Evolutionary conservation across 1,139 yeast species (phyloP), one percentile per base, ranked within the genome.

Genomic region (Diutina rugosa): DNA sequence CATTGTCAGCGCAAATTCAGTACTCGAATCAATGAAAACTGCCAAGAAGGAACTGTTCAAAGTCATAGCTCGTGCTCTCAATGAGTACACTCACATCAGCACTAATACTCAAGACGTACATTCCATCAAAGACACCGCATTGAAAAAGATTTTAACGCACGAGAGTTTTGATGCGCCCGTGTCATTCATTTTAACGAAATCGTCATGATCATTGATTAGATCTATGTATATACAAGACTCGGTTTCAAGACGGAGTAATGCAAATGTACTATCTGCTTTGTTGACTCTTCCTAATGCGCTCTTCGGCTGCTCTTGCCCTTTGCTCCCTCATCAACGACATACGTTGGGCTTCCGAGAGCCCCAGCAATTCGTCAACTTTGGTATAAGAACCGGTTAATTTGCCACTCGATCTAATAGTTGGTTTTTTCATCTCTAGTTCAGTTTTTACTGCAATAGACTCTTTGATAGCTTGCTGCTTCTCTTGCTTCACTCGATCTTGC

Each of bases 221-320:
- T 45, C 6, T n/a, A n/a, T n/a, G 5, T 16, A 16, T 45, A n/a
- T 16, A 18, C 12, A 18, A 10, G 26, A 16, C 16, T 45, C 46
- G 8, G 9, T 45, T 7, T n/a, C 4, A n/a, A 9, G 1, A 12
- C 14, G n/a, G 8, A 29, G 8, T 7, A 6, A 10, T n/a, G 8
- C 14, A 45, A 45, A 45, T n/a, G n/a, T 16, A 18, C 21, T 45
- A 16, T 16, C n/a, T 45, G 21, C 16, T 45, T 45, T 16, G 46
- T 45, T 53, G 47, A 41, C 18, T 53, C 16, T 44, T 21, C 12
- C 47, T 72, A 58, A 91, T 67, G 62, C 99, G 77, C 0, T 95
- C 97, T 67, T 93, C 98, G 0, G 97, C 97, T 0, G 99, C 99
- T 59, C 98, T 77, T 0, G 98, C 98, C 57, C 99, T 74, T 65